Base-by-base conservation (phyloP, 352 stramenopile genomes). In the Phytopythium boreale region DNA sequence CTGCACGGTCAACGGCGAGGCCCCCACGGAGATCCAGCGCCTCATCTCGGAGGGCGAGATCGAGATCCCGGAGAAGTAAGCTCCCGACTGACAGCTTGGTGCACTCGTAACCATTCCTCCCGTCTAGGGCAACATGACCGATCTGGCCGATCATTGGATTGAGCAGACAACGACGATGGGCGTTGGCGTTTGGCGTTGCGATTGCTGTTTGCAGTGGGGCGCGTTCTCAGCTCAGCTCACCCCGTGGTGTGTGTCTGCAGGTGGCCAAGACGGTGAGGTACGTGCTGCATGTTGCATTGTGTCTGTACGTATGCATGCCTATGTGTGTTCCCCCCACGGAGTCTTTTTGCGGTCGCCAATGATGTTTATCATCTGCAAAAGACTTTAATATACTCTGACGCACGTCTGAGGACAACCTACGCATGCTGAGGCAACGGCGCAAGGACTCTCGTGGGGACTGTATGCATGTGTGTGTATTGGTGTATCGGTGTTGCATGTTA, bases 1-100 rank as follows among this genome's bases (percentile, higher is more conserved):
- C 76, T 99, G 97, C 95, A 99, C 97, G 67, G 97, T 99, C 63
- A 98, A 99, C 80, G 97, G 97, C 66, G 89, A 99, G 82, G 88
- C 95, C 68, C 97, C 97, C 34, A 96, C 89, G 63, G 96, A 99
- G 79, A 98, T 99, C 77, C 95, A 98, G 81, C 73, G 80, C 52
- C 83, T 96, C 76, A 99, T 99, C 77, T 89, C 97, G 63, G 96
- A 98, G 77, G 96, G 95, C 70, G 95, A 98, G 79, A 80, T 99
- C 69, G 96, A 99, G 77, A 98, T 99, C 76, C 96, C 97, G 64
- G 94, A 98, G 68, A 96, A 98, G 76, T 98, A 98, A 90, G 68
- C 63, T 62, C 43, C 20, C 6, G 7, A 11, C 39, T 3, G 4
- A 36, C 36, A 50, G 29, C 41, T 9, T 36, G 20, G 39, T 4